Evolutionary conservation across 176 grass and related monocot species (phyloP).

Genomic region (Canna indica): DNA sequence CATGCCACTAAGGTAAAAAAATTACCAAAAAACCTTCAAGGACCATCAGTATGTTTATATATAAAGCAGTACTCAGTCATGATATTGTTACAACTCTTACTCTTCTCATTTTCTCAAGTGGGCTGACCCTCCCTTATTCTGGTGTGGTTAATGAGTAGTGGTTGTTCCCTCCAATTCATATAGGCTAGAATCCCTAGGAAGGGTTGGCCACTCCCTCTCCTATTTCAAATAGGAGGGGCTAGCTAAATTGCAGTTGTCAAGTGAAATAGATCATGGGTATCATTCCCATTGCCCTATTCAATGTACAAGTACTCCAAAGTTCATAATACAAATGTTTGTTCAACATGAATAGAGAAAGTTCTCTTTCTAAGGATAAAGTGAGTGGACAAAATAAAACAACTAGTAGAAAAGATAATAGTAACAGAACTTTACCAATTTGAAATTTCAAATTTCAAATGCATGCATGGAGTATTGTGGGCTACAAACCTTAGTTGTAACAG

Average conservation of each 20-base stretch:
- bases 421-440: background rate
- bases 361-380: no score
- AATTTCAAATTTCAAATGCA: background rate
- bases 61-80: no score
- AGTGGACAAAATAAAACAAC: no score
- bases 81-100: no score
- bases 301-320: background rate
- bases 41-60: no score
- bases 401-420: background rate
- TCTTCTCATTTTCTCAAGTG: no score
- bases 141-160: background rate
- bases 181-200: background rate
- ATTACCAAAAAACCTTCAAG: no score
- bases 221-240: background rate
- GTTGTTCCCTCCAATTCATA: background rate
- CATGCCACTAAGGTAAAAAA: no score
- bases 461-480: background rate
- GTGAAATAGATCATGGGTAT: background rate
- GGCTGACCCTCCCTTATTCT: background rate
- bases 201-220: background rate
- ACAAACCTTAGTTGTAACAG: conserved; percentile 74
- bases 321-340: background rate
- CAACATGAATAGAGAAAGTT: background rate
- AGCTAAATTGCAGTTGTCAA: background rate
- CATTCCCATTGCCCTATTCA: background rate